Conservation (phyloP, 1,139 yeast species). For the Geotrichum fermentans region DNA sequence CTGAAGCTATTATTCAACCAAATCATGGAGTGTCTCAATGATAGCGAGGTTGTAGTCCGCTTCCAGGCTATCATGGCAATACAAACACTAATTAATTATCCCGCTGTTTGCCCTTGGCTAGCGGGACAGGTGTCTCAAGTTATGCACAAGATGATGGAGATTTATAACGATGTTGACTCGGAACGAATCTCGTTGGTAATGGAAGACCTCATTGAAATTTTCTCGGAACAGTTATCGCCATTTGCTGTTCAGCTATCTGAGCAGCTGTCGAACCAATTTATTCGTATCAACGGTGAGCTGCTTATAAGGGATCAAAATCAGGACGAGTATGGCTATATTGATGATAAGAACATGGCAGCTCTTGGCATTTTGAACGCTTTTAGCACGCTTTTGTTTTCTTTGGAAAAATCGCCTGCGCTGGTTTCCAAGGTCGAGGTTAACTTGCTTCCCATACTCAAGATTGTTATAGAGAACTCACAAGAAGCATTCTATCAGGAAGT, state of each 20-base stretch:
- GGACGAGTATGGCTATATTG: conserved; percentile 43
- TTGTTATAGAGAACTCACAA: conserved; percentile 45
- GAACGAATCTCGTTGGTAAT: conserved; percentile 85
- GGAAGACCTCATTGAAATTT: conserved; percentile 92
- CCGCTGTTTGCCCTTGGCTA: conserved; percentile 62
- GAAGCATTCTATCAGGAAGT: conserved; percentile 19
- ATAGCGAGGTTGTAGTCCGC: conserved; percentile 64
- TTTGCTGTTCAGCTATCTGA: conserved; percentile 83
- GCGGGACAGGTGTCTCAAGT: conserved; percentile 67
- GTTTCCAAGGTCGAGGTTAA: conserved; percentile 65
- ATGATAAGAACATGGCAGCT: conserved; percentile 71
- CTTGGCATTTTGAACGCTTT: conserved; percentile 81
- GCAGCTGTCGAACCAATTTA: conserved; percentile 73
- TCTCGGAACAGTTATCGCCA: conserved; percentile 83
- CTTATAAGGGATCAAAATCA: conserved; percentile 35
- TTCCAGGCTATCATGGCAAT: conserved; percentile 81
- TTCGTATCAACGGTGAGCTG: conserved; percentile 66
- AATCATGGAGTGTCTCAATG: conserved; percentile 54
- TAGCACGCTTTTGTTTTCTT: conserved; percentile 74
- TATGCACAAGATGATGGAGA: conserved; percentile 69
- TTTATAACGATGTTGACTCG: conserved; percentile 69
- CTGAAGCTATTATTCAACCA: conserved; percentile 59
- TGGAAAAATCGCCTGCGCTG: conserved; percentile 73
- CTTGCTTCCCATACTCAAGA: conserved; percentile 66
- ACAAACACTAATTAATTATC: conserved; percentile 66